Evolutionary conservation across 305 asterid genomes (phyloP).

Genomic region (Fraxinus dipetala): DNA sequence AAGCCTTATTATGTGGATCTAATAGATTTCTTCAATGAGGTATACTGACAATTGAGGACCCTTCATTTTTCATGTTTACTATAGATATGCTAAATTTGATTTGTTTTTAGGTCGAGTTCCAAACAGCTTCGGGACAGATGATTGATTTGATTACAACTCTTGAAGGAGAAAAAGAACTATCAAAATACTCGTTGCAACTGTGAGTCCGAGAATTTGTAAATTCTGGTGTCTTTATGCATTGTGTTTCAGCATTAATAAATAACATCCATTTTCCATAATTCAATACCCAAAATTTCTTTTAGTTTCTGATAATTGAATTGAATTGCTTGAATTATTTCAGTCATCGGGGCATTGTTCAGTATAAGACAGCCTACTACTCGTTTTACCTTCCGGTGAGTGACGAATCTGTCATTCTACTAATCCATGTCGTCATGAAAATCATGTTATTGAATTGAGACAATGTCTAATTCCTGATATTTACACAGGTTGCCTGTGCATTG

Average conservation of each 20-base stretch:
- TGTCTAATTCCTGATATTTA: constrained; percentile 16
- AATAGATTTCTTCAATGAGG: constrained; percentile 88
- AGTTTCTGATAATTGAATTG: constrained; percentile 8
- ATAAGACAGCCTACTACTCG: constrained; percentile 93
- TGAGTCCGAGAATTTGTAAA: constrained; percentile 36
- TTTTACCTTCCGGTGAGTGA: constrained; percentile 91
- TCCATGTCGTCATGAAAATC: constrained; percentile 12
- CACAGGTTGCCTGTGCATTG: constrained; percentile 91
- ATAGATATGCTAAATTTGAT: constrained; percentile 1
- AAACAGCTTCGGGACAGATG: constrained; percentile 96
- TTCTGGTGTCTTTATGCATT: not conserved
- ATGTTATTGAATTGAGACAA: not conserved
- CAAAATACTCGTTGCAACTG: constrained; percentile 84
- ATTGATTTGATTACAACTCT: constrained; percentile 81
- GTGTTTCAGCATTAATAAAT: not conserved
- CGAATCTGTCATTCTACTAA: constrained; percentile 12
- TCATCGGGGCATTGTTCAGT: constrained; percentile 87
- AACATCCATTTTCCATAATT: not conserved
- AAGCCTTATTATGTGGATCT: constrained; percentile 74
- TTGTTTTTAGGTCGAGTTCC: constrained; percentile 75
- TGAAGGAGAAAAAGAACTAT: constrained; percentile 87
- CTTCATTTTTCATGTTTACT: constrained; percentile 2
- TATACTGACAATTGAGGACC: constrained; percentile 26
- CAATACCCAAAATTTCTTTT: not conserved
- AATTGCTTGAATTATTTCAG: constrained; percentile 44